These are phyloP conservation scores for Hyphodiscus hymeniophilus DNA, from an alignment of 495 filamentous ascomycete species.

Conservation along the genomic window DNA sequence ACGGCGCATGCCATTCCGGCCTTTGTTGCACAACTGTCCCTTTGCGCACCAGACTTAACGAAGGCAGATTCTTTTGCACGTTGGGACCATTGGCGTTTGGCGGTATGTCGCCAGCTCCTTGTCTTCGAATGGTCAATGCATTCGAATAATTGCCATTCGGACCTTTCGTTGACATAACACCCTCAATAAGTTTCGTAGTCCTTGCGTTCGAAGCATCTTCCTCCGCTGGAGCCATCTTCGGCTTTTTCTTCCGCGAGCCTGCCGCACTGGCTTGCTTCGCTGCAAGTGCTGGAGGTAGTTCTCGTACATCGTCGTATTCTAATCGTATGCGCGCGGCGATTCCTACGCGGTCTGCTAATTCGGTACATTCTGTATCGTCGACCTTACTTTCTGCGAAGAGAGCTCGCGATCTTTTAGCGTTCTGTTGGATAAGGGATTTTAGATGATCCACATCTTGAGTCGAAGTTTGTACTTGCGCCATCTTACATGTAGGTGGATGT, in stretches of 20 bases:
- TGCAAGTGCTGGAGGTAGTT: constrained; percentile 76
- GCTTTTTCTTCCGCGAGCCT: constrained; percentile 48
- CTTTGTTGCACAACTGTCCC: constrained; percentile 53
- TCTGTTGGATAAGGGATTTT: constrained; percentile 38
- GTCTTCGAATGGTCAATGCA: constrained; percentile 47
- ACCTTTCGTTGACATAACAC: constrained; percentile 37
- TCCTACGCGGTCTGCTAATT: constrained; percentile 38
- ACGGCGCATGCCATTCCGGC: constrained; percentile 93
- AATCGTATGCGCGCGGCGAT: constrained; percentile 54
- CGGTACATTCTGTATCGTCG: constrained; percentile 26
- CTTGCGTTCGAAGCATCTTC: constrained; percentile 34
- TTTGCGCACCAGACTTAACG: constrained; percentile 27
- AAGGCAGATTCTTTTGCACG: constrained; percentile 39
- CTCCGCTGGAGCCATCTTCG: constrained; percentile 29
- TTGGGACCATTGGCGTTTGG: constrained; percentile 38
- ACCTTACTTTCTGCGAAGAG: constrained; percentile 48
- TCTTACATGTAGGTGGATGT: not conserved
- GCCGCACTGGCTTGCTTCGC: constrained; percentile 70
- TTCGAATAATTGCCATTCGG: constrained; percentile 36
- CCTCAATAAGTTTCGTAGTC: constrained; percentile 64
- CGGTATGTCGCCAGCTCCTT: constrained; percentile 21
- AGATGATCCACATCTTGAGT: constrained; percentile 1
- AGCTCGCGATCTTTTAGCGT: constrained; percentile 62
- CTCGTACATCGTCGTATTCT: constrained; percentile 77
- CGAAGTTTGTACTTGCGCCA: not conserved